Percentiles rank a stretch among this genome's conserved stretches.
These are phyloP conservation scores for Mucor sp. DNA, from an alignment of 371 early-diverging fungal species.

Conservation along the genomic window DNA sequence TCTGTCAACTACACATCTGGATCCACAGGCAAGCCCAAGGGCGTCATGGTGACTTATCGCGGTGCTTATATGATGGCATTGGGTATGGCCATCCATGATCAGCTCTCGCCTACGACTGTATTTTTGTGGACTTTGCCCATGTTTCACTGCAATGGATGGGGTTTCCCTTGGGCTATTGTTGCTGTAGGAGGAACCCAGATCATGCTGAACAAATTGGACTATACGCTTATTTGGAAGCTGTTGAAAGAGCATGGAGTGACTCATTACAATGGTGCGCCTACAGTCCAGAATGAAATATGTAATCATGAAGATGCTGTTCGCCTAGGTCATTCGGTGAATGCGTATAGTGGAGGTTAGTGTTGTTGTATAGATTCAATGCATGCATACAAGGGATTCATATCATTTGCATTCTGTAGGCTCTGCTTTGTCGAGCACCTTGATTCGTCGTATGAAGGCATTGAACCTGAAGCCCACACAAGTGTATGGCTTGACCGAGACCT, in stretches of 20 bases:
- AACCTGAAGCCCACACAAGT: constrained; percentile 63
- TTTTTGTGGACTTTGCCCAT: constrained; percentile 68
- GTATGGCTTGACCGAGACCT: constrained; percentile 74
- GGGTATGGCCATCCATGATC: constrained; percentile 52
- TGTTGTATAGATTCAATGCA: neutral
- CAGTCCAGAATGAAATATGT: constrained; percentile 66
- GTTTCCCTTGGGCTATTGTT: constrained; percentile 65
- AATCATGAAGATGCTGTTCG: constrained; percentile 53
- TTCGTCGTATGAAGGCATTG: constrained; percentile 51
- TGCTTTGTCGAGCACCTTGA: constrained; percentile 58
- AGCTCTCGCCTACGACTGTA: constrained; percentile 46
- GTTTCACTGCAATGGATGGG: constrained; percentile 76
- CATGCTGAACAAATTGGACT: constrained; percentile 65
- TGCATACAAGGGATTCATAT: neutral
- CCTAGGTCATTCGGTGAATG: constrained; percentile 45
- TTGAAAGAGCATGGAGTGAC: constrained; percentile 55
- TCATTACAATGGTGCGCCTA: constrained; percentile 70
- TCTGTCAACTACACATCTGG: constrained; percentile 70
- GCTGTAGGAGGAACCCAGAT: constrained; percentile 61
- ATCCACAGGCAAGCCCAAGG: constrained; percentile 69
- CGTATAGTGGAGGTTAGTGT: constrained; percentile 51
- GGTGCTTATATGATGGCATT: constrained; percentile 62
- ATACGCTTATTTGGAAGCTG: constrained; percentile 60
- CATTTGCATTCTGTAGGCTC: constrained; percentile 38
- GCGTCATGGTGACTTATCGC: constrained; percentile 40